Percentiles rank a stretch among this genome's conserved stretches.
Conservation (phyloP, 2,329 filamentous ascomycete species). For the Cercospora sp. region DNA sequence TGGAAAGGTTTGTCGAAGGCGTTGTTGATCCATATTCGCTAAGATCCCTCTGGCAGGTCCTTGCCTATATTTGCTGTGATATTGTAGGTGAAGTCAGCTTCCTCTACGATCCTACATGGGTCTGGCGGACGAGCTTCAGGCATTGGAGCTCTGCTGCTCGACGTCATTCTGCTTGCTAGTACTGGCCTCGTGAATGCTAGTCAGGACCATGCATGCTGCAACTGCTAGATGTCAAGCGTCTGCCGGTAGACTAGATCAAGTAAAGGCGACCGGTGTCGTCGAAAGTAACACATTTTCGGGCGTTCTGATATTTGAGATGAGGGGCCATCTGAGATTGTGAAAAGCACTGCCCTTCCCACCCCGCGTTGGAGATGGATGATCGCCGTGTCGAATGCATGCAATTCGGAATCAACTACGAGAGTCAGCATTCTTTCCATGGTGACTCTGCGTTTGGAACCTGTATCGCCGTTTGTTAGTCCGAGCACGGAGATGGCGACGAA, state of each 20-base stretch:
- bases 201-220: background rate
- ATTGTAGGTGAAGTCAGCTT: background rate
- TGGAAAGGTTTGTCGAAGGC: conserved; percentile 10
- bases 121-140: background rate
- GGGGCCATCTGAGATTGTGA: background rate
- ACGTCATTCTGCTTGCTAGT: conserved; percentile 3
- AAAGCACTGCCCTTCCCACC: background rate
- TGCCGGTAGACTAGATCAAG: background rate
- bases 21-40: conserved; percentile 13
- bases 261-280: background rate
- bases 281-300: background rate
- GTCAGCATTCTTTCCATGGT: background rate
- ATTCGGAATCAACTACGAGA: background rate
- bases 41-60: background rate
- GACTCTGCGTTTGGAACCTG: background rate
- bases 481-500: background rate
- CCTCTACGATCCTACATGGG: background rate
- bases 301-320: background rate
- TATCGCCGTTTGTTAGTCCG: background rate
- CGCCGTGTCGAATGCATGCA: background rate
- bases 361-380: background rate
- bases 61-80: background rate
- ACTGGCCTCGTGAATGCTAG: background rate
- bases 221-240: background rate
- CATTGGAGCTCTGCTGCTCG: background rate